Conservation (phyloP, 495 filamentous ascomycete species). For the Penicillium fimorum region DNA sequence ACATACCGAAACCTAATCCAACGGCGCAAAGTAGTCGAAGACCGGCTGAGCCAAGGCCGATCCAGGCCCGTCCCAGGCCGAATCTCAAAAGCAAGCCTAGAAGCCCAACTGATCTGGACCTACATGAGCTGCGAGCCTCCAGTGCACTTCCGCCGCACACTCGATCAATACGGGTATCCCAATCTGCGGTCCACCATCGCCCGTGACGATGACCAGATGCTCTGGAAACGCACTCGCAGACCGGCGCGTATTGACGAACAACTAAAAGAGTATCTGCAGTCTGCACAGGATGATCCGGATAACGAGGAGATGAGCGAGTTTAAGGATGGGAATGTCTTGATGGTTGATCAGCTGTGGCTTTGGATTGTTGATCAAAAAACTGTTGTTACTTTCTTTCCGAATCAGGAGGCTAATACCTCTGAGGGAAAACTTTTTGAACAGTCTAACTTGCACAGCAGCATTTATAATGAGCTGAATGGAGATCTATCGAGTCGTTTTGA, state of each 20-base stretch:
- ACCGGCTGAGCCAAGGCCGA: slow-evolving; percentile 54
- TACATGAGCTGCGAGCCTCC: slow-evolving; percentile 64
- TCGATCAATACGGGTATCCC: slow-evolving; percentile 68
- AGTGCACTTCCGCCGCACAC: slow-evolving; percentile 60
- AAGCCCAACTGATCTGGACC: slow-evolving; percentile 62
- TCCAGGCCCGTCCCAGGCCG: slow-evolving; percentile 55
- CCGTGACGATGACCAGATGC: slow-evolving; percentile 67
- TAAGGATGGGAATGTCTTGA: slow-evolving; percentile 59
- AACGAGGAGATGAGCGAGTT: slow-evolving; percentile 30
- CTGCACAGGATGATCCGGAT: slow-evolving; percentile 16
- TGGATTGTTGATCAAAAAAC: slow-evolving; percentile 64
- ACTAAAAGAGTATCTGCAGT: slow-evolving; percentile 22
- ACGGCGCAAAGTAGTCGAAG: slow-evolving; percentile 57
- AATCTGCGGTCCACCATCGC: slow-evolving; percentile 60
- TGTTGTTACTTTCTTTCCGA: slow-evolving; percentile 58
- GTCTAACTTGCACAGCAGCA: slow-evolving; percentile 61
- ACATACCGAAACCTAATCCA: slow-evolving; percentile 59
- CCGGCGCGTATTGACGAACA: slow-evolving; percentile 30
- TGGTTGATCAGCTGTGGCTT: slow-evolving; percentile 71
- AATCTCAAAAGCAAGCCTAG: slow-evolving; percentile 53
- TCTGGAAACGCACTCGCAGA: slow-evolving; percentile 65
- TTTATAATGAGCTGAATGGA: slow-evolving; percentile 68
- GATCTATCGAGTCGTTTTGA: slow-evolving; percentile 64
- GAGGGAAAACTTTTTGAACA: slow-evolving; percentile 59
- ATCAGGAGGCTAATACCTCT: slow-evolving; percentile 39